Evolutionary conservation across 208 protist genomes (phyloP), one percentile per base, ranked within the genome.

Genomic region (Sergeia podlipaevii): DNA sequence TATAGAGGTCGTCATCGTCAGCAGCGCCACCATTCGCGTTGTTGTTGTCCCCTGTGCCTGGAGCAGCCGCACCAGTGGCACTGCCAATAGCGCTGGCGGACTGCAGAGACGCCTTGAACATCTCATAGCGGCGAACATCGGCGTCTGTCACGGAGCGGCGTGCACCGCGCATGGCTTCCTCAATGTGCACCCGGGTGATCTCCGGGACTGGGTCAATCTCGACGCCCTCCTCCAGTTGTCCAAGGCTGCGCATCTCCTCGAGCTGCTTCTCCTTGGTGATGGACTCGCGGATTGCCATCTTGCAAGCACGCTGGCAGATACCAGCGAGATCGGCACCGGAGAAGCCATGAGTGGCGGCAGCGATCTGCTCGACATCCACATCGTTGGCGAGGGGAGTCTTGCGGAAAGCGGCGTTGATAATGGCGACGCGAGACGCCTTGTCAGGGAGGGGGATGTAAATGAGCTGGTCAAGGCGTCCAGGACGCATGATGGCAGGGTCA

Each of bases 401-500:
- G 48, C 98, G 80, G 47, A 99, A 97, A 66, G 50, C 83, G 4
- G 98, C 96, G 60, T 98, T 93, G 39, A 99, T 87, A 70, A 99
- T 99, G 27, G 89, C 72, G 29, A 97, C 37, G 51, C 99, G 88
- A 8, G 95, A 97, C 11, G 67, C 79, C 54, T 96, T 81, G 75
- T 99, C 99, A 32, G 99, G 99, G 29, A 99, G 83, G 29, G 98
- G 98, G 69, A 99, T 99, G 80, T 99, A 99, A 52, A 99, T 98
- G 57, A 95, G 77, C 75, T 87, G 96, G 65, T 96, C 95, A 29
- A 97, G 75, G 49, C 97, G 85, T 10, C 97, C 98, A 29, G 99
- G 99, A 50, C 99, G 91, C 64, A 99, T 93, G 41, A 99, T 90
- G 50, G 99, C 99, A 24, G 98, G 89, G 85, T 99, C 99, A 53